Evolutionary conservation across 257 asterid species (phyloP), one percentile per base, ranked within the genome.

Genomic region (Lycium ferocissimum): DNA sequence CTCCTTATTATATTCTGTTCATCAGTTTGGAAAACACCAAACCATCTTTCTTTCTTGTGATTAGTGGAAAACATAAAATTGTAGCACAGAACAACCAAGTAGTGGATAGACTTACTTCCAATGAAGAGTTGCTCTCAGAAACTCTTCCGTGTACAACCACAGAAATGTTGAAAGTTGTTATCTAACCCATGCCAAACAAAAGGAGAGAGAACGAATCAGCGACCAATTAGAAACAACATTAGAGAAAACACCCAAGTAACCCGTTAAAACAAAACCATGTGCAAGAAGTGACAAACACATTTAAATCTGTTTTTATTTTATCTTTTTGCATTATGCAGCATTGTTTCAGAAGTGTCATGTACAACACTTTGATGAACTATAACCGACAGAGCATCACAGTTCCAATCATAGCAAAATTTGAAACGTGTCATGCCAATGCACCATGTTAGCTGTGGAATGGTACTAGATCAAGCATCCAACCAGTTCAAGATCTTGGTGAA

Each of bases 141-240:
- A 92, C 83, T 22, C 98, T 91, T 84, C 99, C 98, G 13, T 80
- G 99, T 18, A 92, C 97, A 82, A 95, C 99, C 90, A 90, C n/a
- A 57, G 99, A 95, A 83, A 95, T 93, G 91, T 95, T 93, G 91
- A 95, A 94, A 54, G 98, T 95, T 17, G 96, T 93, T 62, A 89
- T 87, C 91, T 89, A 69, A 82, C 20, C 17, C 72, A 47, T 78
- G 65, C 66, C 49, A 56, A 62, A 67, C 26, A 17, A 63, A 66
- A 76, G 47, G 67, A 62, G 9, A 62, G 9, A 72, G 51, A 81
- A 45, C 3, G 26, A 71, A 20, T 63, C 26, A 78, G 65, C 7
- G 3, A 78, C 82, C 14, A 78, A 20, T 49, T 49, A 51, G 81
- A 51, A 45, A 76, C 22, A 22, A 2, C 51, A 1, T 26, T 13